These are phyloP conservation scores for Aureobasidium pullulans DNA, from an alignment of 2,329 filamentous ascomycete species.

Conservation along the genomic window DNA sequence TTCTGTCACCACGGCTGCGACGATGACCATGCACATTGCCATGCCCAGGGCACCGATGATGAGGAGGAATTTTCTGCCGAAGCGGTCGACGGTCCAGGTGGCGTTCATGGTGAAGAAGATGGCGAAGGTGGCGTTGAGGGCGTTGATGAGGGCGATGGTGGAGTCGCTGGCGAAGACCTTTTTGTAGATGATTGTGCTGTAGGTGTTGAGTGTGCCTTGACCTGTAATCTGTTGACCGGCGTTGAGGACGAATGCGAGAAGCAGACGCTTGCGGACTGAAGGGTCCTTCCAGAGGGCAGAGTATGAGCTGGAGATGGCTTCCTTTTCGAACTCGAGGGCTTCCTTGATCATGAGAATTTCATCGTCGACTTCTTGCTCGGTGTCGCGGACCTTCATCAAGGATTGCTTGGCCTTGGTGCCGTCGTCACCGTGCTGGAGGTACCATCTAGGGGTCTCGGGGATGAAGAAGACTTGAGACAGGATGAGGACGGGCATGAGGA, in stretches of 20 bases:
- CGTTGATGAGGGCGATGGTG: constrained; percentile 65
- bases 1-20: constrained; percentile 49
- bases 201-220: constrained; percentile 65
- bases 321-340: constrained; percentile 64
- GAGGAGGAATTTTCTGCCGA: constrained; percentile 62
- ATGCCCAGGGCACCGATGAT: constrained; percentile 63
- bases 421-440: constrained; percentile 53
- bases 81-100: constrained; percentile 65
- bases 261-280: constrained; percentile 59
- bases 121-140: constrained; percentile 64
- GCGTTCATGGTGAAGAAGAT: constrained; percentile 68
- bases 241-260: constrained; percentile 60
- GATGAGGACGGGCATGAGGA: constrained; percentile 59
- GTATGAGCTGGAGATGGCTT: constrained; percentile 57
- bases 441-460: constrained; percentile 63
- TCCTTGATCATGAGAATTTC: constrained; percentile 59
- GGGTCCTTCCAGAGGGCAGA: constrained; percentile 62
- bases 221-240: constrained; percentile 65
- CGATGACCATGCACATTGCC: constrained; percentile 62
- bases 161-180: constrained; percentile 54
- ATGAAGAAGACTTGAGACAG: constrained; percentile 56
- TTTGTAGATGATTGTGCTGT: constrained; percentile 67
- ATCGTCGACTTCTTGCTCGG: constrained; percentile 58
- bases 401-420: constrained; percentile 53
- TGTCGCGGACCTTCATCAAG: constrained; percentile 55